Evolutionary conservation across 2,329 filamentous ascomycete genomes (phyloP).

Genomic region (Parastagonospora nodorum): DNA sequence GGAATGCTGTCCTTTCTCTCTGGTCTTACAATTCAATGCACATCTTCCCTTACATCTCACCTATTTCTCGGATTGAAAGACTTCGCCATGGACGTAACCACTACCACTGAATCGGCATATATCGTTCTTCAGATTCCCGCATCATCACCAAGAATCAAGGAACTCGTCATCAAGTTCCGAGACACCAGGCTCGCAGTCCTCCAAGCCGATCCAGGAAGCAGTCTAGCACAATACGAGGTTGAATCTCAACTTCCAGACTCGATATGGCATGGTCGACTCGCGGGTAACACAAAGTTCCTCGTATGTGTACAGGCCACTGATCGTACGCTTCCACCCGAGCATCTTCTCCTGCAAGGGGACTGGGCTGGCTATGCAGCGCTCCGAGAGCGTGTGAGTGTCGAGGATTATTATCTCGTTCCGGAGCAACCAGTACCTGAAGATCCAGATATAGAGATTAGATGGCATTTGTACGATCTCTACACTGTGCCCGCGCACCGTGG

Average conservation of each 20-base stretch:
- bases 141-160: conserved; percentile 8
- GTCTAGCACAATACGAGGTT: conserved; percentile 13
- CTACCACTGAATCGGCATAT: neutral
- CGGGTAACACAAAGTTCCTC: conserved; percentile 2
- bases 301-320: conserved; percentile 6
- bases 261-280: conserved; percentile 18
- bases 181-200: conserved; percentile 21
- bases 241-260: conserved; percentile 14
- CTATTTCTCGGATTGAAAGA: no score
- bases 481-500: conserved; percentile 16
- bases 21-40: no score
- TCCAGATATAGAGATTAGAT: conserved; percentile 15
- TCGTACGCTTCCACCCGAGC: neutral
- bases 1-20: no score
- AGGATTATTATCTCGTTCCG: conserved; percentile 17
- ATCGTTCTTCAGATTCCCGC: conserved; percentile 15
- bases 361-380: conserved; percentile 25
- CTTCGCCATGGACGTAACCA: neutral
- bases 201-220: conserved; percentile 17
- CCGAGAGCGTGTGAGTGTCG: conserved; percentile 16
- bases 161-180: conserved; percentile 19
- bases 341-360: conserved; percentile 13
- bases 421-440: conserved; percentile 14
- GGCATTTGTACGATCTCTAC: conserved; percentile 26
- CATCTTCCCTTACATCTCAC: no score